These are phyloP conservation scores for Coix lacrymajobi DNA, from an alignment of 176 grass and related monocot species.

Conservation along the genomic window DNA sequence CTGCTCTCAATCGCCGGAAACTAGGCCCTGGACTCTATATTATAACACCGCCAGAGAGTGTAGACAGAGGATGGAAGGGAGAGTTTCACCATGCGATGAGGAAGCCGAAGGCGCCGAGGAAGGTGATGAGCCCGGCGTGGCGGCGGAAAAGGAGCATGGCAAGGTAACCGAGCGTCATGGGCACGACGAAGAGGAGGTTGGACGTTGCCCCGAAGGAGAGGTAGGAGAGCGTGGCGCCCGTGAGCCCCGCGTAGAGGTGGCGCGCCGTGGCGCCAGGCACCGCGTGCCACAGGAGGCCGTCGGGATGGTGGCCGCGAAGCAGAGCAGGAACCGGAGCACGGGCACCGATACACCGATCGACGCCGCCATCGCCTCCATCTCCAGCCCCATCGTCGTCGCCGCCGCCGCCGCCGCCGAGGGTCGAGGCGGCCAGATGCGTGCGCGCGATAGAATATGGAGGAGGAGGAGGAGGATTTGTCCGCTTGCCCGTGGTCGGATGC, in stretches of 20 bases:
- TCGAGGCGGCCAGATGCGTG: constrained; percentile 34
- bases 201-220: constrained; percentile 79
- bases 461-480: constrained; percentile 34
- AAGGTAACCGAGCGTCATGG: constrained; percentile 75
- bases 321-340: constrained; percentile 92
- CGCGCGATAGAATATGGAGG: neutral
- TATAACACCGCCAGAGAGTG: neutral
- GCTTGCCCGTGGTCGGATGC: constrained; percentile 15
- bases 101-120: constrained; percentile 87
- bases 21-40: neutral
- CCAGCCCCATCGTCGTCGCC: constrained; percentile 52
- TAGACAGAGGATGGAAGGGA: constrained; percentile 7
- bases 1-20: neutral
- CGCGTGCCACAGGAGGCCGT: constrained; percentile 68
- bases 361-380: constrained; percentile 80
- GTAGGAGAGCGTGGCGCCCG: constrained; percentile 80
- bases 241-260: constrained; percentile 83
- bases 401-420: neutral
- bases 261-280: constrained; percentile 50
- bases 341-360: constrained; percentile 91
- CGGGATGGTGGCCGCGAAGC: constrained; percentile 93
- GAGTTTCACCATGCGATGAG: constrained; percentile 82
- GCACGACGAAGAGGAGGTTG: constrained; percentile 90
- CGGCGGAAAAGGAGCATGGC: constrained; percentile 72
- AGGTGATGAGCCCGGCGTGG: constrained; percentile 69